These are phyloP conservation scores for Barnettozyma siamensis DNA, from an alignment of 805 yeast genomes.

Conservation along the genomic window DNA sequence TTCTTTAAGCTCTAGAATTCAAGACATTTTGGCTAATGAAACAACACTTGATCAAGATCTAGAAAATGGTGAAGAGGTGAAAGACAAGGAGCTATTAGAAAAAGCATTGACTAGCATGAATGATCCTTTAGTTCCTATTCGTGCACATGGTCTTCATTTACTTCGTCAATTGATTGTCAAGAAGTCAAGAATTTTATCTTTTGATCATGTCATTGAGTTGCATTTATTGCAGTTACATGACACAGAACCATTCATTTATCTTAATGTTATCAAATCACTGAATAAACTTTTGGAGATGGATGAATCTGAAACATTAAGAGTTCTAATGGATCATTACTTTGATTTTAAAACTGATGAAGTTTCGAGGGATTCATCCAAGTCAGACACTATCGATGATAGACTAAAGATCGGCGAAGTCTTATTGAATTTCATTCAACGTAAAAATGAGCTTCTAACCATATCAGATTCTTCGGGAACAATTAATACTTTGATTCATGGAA, in stretches of 20 bases:
- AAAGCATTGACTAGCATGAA: slow-evolving; percentile 62
- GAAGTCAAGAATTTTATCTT: slow-evolving; percentile 44
- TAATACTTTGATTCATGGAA: slow-evolving; percentile 33
- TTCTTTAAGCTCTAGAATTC: slow-evolving; percentile 15
- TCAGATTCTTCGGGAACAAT: slow-evolving; percentile 2
- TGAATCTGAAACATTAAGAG: slow-evolving; percentile 31
- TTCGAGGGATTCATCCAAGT: not conserved
- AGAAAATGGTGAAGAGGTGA: slow-evolving; percentile 7
- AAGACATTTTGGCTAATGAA: slow-evolving; percentile 14
- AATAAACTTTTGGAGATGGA: slow-evolving; percentile 49
- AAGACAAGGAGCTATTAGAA: slow-evolving; percentile 38
- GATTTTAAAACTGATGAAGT: slow-evolving; percentile 18
- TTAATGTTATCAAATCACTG: slow-evolving; percentile 79
- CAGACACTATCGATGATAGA: slow-evolving; percentile 52
- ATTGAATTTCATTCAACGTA: slow-evolving; percentile 47
- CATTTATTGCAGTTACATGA: slow-evolving; percentile 65
- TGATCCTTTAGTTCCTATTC: slow-evolving; percentile 76
- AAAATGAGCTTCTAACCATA: slow-evolving; percentile 31
- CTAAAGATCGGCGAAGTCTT: slow-evolving; percentile 81
- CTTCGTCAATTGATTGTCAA: slow-evolving; percentile 49
- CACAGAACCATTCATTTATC: slow-evolving; percentile 79
- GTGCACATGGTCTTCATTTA: slow-evolving; percentile 77
- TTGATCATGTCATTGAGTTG: slow-evolving; percentile 52
- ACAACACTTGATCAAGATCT: not conserved
- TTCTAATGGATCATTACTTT: slow-evolving; percentile 34